Conservation (phyloP, 2,329 filamentous ascomycete species). For the Colletotrichum orchidophilum region DNA sequence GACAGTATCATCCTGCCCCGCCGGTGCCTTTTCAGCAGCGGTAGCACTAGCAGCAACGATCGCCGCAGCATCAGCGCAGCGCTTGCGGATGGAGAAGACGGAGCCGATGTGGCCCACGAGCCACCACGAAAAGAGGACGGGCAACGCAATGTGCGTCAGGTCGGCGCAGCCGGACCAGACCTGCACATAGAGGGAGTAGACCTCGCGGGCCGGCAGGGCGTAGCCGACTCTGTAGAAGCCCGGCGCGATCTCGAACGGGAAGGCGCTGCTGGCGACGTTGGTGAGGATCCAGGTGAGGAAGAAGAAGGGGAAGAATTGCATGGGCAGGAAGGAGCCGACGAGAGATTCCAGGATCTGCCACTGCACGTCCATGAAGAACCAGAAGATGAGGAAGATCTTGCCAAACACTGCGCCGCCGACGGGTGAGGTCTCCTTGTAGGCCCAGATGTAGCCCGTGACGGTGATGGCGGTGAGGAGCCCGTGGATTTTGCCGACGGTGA, state of each 20-base stretch:
- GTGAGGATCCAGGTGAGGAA: slow-evolving; percentile 53
- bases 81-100: slow-evolving; percentile 39
- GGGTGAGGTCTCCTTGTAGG: slow-evolving; percentile 51
- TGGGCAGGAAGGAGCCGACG: slow-evolving; percentile 40
- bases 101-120: slow-evolving; percentile 39
- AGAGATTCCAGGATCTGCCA: slow-evolving; percentile 51
- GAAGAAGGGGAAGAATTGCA: slow-evolving; percentile 51
- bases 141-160: slow-evolving; percentile 48
- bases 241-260: slow-evolving; percentile 48
- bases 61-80: slow-evolving; percentile 16
- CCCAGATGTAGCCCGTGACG: slow-evolving; percentile 54
- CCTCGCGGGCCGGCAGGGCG: slow-evolving; percentile 45
- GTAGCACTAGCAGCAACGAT: slow-evolving; percentile 2
- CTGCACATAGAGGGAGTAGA: slow-evolving; percentile 48
- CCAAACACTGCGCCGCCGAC: slow-evolving; percentile 44
- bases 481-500: slow-evolving; percentile 42
- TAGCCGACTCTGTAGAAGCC: slow-evolving; percentile 52
- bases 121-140: slow-evolving; percentile 53
- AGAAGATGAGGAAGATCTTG: slow-evolving; percentile 43
- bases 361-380: slow-evolving; percentile 53
- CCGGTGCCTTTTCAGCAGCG: not conserved
- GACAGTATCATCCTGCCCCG: not conserved
- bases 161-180: slow-evolving; percentile 55
- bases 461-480: slow-evolving; percentile 48
- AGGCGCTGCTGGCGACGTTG: slow-evolving; percentile 48